Base-by-base conservation (phyloP, 345 rosid species). In the Cochlearia excelsa region DNA sequence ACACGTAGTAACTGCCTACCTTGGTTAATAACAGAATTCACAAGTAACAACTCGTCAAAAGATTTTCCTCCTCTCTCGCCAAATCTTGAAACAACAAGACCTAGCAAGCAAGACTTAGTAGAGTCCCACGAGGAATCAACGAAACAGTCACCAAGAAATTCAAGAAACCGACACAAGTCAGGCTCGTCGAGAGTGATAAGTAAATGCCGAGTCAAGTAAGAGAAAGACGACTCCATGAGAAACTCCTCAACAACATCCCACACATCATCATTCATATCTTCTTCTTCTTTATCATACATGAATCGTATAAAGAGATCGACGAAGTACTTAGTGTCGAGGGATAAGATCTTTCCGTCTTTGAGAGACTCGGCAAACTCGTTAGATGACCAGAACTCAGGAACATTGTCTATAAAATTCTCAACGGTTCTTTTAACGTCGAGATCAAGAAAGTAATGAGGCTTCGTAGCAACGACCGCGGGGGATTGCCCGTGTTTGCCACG, bases 401-500 rank as follows among this genome's bases (percentile, higher is more conserved):
- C 87, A 45, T 92, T 72, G 49, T 86, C 82, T 0, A 88, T 62
- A 57, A 88, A 85, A 74, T 92, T 92, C 63, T 86, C 85, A 1
- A 92, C 73, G 2, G 97, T 92, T 37, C 73, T 67, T 45, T 74
- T 80, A 26, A 88, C 75, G 77, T 92, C 93, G 65, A 92, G 73
- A 74, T 92, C 98, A 38, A 92, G 95, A 74, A 92, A 81, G 61
- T 88, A 92, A 80, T 83, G 95, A 33, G 98, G 97, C 82, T 88
- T 92, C 0, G 97, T 86, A 2, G 97, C 97, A 50, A 92, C 94
- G 74, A 86, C 79, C 2, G 94, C 98, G 51, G 98, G 98, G 1
- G 97, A 93, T 39, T 92, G 99, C 23, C 99, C 98, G 39, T 92
- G 97, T 56, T 86, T 92, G 31, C 99, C 95, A 53, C 78, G 82